Percentiles rank a stretch among this genome's conserved stretches.
phyloP scores from a whole-genome alignment of 2,329 filamentous ascomycete species.

The Paraphoma sp. region DNA sequence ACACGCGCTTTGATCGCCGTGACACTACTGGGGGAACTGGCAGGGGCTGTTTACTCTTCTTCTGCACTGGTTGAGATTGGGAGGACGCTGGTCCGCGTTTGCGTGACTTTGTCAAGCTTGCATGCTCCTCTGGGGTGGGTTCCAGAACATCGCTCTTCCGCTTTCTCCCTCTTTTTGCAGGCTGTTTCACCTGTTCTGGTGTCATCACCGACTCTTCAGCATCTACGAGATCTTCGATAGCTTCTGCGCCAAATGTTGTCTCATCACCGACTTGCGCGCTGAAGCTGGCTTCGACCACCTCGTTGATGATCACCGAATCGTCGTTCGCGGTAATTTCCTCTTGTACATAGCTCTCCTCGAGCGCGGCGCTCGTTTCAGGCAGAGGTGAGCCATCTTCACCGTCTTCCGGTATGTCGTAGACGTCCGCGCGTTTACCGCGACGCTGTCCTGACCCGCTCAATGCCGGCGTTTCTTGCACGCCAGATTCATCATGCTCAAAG shows the following conservation, averaged over 20 bases:
- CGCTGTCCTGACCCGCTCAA: conserved; percentile 44
- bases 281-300: conserved; percentile 36
- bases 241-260: conserved; percentile 24
- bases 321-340: conserved; percentile 38
- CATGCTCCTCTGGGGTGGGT: conserved; percentile 20
- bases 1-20: conserved; percentile 36
- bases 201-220: conserved; percentile 38
- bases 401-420: conserved; percentile 43
- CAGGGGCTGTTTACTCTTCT: conserved; percentile 28
- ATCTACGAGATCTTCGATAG: conserved; percentile 23
- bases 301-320: conserved; percentile 27
- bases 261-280: conserved; percentile 38
- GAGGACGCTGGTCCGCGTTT: conserved; percentile 23
- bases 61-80: conserved; percentile 17
- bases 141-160: conserved; percentile 36
- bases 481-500: conserved; percentile 55
- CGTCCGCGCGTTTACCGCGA: conserved; percentile 34
- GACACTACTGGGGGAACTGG: conserved; percentile 18
- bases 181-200: conserved; percentile 31
- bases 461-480: conserved; percentile 36
- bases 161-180: conserved; percentile 36
- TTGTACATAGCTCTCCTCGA: conserved; percentile 43
- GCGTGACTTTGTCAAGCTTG: conserved; percentile 17
- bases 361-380: conserved; percentile 28
- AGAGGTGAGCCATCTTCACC: conserved; percentile 36